Percentiles rank a stretch among this genome's conserved stretches.
Conservation (phyloP, 2,329 filamentous ascomycete genomes). For the Zymoseptoria brevis region DNA sequence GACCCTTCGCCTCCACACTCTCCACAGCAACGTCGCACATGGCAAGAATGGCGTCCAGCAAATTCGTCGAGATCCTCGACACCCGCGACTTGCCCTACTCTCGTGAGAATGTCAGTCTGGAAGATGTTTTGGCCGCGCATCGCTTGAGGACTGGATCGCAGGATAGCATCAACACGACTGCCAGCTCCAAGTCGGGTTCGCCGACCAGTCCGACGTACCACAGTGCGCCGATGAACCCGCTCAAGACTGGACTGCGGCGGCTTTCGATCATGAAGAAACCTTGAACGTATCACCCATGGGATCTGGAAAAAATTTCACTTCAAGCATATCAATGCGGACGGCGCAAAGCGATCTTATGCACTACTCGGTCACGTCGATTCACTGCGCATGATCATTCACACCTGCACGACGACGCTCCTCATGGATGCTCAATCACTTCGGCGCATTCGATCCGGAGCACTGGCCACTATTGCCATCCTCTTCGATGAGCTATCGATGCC, state of each 20-base stretch:
- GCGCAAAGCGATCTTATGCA: neutral
- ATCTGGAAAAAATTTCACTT: neutral
- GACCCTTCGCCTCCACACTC: constrained; percentile 3
- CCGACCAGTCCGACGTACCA: neutral
- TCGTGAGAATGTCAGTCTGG: constrained; percentile 29
- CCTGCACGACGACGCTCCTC: neutral
- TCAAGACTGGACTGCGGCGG: neutral
- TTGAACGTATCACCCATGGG: neutral
- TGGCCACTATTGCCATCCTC: neutral
- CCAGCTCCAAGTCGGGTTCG: neutral
- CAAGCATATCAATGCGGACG: neutral
- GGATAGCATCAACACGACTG: constrained; percentile 13
- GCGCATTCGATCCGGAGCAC: neutral
- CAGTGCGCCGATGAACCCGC: neutral
- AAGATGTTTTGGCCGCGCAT: constrained; percentile 29
- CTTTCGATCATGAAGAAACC: neutral
- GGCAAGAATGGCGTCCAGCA: constrained; percentile 26
- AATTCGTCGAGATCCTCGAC: constrained; percentile 33
- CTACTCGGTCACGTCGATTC: neutral
- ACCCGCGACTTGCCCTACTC: constrained; percentile 22
- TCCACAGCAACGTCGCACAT: neutral
- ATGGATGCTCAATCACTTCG: neutral
- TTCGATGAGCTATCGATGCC: neutral
- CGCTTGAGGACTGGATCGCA: constrained; percentile 25
- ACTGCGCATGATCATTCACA: neutral